Conservation (phyloP, 257 asterid genomes). For the Scutellaria galericulata region DNA sequence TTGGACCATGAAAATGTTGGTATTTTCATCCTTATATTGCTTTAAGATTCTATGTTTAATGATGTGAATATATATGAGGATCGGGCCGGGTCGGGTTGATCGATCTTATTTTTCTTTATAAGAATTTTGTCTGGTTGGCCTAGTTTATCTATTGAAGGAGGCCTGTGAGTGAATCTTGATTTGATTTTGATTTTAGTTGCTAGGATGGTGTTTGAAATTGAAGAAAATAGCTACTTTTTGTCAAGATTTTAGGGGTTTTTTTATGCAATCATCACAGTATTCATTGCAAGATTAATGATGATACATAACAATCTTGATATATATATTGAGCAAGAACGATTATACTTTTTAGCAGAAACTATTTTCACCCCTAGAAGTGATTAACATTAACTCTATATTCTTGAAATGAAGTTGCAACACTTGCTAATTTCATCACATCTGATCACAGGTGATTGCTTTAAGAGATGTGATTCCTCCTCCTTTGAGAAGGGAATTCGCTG, state of each 20-base stretch:
- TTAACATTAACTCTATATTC: no score
- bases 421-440: no score
- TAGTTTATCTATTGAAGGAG: background rate
- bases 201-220: background rate
- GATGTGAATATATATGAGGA: no score
- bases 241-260: background rate
- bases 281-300: no score
- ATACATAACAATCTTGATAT: no score
- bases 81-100: background rate
- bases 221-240: background rate
- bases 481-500: conserved; percentile 73
- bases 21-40: background rate
- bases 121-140: background rate
- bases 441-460: conserved; percentile 65
- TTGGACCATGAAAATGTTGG: conserved; percentile 93
- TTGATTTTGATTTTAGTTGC: background rate
- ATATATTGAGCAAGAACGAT: no score
- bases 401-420: no score
- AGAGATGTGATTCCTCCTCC: conserved; percentile 98
- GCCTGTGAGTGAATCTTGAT: background rate
- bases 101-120: background rate
- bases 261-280: background rate
- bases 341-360: no score
- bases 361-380: no score
- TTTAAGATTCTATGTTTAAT: background rate